Evolutionary conservation across 495 filamentous ascomycete genomes (phyloP).

Genomic region (Neurospora tetraspora): DNA sequence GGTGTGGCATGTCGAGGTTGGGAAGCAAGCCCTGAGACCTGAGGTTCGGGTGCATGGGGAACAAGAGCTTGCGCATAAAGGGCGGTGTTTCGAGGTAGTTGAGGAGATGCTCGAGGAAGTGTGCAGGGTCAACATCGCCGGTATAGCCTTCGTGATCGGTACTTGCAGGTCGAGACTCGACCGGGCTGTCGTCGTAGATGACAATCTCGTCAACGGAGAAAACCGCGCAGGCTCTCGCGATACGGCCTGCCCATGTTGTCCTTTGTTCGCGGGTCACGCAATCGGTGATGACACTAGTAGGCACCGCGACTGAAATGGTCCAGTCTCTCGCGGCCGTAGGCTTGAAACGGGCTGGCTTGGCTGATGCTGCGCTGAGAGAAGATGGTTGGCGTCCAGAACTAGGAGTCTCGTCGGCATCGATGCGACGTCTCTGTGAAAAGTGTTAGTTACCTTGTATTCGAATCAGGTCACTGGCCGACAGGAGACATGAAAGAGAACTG

Average conservation of each 20-base stretch:
- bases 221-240: conserved; percentile 63
- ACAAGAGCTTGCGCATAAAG: conserved; percentile 56
- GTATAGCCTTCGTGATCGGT: conserved; percentile 46
- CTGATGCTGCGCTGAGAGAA: conserved; percentile 9
- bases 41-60: conserved; percentile 63
- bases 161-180: conserved; percentile 26
- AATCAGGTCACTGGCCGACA: neutral
- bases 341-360: conserved; percentile 25
- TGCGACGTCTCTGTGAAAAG: conserved; percentile 28
- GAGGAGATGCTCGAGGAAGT: conserved; percentile 63
- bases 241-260: conserved; percentile 51
- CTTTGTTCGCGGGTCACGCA: conserved; percentile 52
- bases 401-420: conserved; percentile 26
- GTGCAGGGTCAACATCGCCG: conserved; percentile 52
- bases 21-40: conserved; percentile 52
- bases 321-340: conserved; percentile 31
- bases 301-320: conserved; percentile 39
- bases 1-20: conserved; percentile 68
- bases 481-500: neutral
- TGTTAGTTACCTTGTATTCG: neutral
- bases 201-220: conserved; percentile 73
- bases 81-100: conserved; percentile 69
- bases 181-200: conserved; percentile 53
- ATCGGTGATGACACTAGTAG: conserved; percentile 36
- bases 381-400: conserved; percentile 6